Base-by-base conservation (phyloP, 805 yeast species). In the Saccharomycopsis sp. region DNA sequence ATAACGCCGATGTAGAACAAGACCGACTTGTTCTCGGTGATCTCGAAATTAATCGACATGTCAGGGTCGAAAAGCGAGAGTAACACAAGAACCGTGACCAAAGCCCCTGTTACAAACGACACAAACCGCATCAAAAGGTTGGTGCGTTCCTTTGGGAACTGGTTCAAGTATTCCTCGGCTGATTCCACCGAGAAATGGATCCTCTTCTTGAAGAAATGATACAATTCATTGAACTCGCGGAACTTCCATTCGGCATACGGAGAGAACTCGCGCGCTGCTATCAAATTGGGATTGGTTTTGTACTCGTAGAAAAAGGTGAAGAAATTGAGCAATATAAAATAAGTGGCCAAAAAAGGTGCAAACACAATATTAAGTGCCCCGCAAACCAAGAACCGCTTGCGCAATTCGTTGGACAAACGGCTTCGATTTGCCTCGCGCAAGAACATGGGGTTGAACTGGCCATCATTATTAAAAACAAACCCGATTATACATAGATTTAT, bases 191-290 rank as follows among this genome's bases (percentile, higher is more conserved):
- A 89, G 61, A 89, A 72, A 53, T 84, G 88, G 47, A 94, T 72
- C 54, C 99, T 76, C 64, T 85, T 84, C 58, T 84, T 83, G 72
- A 94, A 94, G 25, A 93, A 78, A 70, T 94, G 99, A 51, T 89
- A 89, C 7, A 94, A 76, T 68, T 94, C 99, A 70, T 94, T 94
- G 68, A 87, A 89, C 67, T 94, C 99, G 58, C 99, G 76, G 66
- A 94, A 80, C 68, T 86, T 89, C 98, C 98, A 94, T 66, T 88
- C 92, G 0, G 98, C 97, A 71, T 82, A 82, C 0, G 97, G 97
- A 0, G 98, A 89, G 68, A 90, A 94, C 65, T 91, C 96, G 53
- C 99, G 76, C 1, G 91, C 78, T 3, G 90, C 86, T 57, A 94
- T 77, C 9, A 90, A 76, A 1, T 91, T 83, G 0, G 99, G 99